phyloP scores from a whole-genome alignment of 192 early-diverging fungal genomes.

The Glomus cerebriforme region DNA sequence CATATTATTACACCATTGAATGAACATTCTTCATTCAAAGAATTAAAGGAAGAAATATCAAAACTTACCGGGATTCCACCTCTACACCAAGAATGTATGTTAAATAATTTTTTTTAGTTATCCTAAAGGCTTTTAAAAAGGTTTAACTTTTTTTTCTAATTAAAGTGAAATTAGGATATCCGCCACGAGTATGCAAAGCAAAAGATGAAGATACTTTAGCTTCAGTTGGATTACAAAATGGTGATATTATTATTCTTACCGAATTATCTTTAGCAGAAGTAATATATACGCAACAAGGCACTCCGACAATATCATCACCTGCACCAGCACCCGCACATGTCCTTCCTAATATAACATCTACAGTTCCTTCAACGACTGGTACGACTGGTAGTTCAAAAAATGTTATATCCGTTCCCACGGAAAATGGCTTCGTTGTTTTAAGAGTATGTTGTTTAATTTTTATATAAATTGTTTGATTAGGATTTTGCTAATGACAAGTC shows the following conservation, averaged over 20 bases:
- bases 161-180: conserved; percentile 15
- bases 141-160: neutral
- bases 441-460: neutral
- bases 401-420: neutral
- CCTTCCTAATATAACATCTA: neutral
- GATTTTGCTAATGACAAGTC: neutral
- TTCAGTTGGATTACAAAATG: conserved; percentile 6
- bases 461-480: neutral
- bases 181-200: neutral
- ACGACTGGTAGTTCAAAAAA: neutral
- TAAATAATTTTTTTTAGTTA: neutral
- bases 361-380: neutral
- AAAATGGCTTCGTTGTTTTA: neutral
- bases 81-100: neutral
- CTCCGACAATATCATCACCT: neutral
- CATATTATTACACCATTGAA: neutral
- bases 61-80: neutral
- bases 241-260: neutral
- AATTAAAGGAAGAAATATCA: neutral
- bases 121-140: no score
- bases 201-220: neutral
- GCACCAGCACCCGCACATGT: neutral
- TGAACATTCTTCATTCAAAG: neutral
- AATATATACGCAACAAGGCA: neutral
- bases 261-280: conserved; percentile 2